Evolutionary conservation across 1,284 basidiomycete genomes (phyloP).

Genomic region (Cutaneotrichosporon sp.): DNA sequence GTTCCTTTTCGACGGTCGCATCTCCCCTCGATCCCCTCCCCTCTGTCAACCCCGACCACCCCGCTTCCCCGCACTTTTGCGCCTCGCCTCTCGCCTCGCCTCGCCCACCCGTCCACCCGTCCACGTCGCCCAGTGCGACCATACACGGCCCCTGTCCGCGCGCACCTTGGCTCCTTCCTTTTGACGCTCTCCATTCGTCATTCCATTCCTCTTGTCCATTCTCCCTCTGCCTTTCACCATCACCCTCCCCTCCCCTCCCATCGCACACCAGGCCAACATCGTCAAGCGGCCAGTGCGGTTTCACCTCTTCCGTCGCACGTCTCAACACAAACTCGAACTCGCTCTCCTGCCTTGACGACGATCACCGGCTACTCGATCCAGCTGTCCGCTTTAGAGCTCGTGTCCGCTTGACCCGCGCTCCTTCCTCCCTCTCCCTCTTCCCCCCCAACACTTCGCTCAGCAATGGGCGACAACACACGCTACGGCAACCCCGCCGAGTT

Average conservation of each 20-base stretch:
- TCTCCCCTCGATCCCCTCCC: neutral
- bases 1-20: neutral
- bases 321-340: neutral
- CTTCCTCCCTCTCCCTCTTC: neutral
- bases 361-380: neutral
- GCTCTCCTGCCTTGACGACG: neutral
- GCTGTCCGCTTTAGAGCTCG: neutral
- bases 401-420: neutral
- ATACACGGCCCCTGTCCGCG: neutral
- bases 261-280: neutral
- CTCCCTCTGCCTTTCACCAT: no score
- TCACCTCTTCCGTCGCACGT: neutral
- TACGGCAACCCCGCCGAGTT: constrained; percentile 73
- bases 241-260: neutral
- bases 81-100: neutral
- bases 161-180: neutral
- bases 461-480: constrained; percentile 42
- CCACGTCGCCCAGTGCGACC: neutral
- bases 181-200: neutral
- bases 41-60: no score
- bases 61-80: neutral
- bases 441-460: neutral
- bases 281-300: neutral
- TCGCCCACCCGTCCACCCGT: neutral
- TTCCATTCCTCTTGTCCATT: neutral